Conservation (phyloP, 176 grass and related monocot species). For the Zea luxurians region DNA sequence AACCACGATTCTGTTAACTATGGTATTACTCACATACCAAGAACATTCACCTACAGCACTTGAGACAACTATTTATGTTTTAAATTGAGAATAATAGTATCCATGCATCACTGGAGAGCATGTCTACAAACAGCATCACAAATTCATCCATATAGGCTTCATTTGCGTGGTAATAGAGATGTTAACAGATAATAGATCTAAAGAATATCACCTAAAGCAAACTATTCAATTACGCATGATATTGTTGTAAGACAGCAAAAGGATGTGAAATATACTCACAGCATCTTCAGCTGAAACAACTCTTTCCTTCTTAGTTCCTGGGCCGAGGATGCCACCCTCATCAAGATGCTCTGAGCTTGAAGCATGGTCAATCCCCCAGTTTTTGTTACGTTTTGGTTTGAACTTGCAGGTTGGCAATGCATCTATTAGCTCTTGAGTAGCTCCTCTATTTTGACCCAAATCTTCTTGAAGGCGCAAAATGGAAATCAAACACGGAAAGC, state of each 20-base stretch:
- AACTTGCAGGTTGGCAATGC: conserved; percentile 88
- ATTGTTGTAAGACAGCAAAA: conserved; percentile 27
- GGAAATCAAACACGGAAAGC: conserved; percentile 95
- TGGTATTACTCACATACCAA: conserved; percentile 22
- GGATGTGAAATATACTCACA: conserved; percentile 54
- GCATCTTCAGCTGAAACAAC: conserved; percentile 91
- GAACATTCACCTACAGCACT: conserved; percentile 27
- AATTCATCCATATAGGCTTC: neutral
- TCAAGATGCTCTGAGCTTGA: conserved; percentile 50
- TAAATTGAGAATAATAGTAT: conserved; percentile 13
- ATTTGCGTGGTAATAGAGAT: conserved; percentile 19
- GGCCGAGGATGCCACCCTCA: conserved; percentile 82
- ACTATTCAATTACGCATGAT: neutral
- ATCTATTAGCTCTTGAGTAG: conserved; percentile 79
- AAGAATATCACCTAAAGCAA: conserved; percentile 10
- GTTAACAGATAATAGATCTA: neutral
- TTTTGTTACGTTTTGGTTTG: conserved; percentile 75
- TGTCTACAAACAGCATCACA: conserved; percentile 21
- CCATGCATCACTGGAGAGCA: conserved; percentile 12
- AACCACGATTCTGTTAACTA: neutral
- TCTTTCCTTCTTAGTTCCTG: conserved; percentile 82
- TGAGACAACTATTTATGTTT: neutral
- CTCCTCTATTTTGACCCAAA: conserved; percentile 73
- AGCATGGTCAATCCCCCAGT: conserved; percentile 58
- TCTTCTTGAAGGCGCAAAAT: conserved; percentile 82